phyloP scores from a whole-genome alignment of 1,284 basidiomycete genomes.

The Irpex sp. region DNA sequence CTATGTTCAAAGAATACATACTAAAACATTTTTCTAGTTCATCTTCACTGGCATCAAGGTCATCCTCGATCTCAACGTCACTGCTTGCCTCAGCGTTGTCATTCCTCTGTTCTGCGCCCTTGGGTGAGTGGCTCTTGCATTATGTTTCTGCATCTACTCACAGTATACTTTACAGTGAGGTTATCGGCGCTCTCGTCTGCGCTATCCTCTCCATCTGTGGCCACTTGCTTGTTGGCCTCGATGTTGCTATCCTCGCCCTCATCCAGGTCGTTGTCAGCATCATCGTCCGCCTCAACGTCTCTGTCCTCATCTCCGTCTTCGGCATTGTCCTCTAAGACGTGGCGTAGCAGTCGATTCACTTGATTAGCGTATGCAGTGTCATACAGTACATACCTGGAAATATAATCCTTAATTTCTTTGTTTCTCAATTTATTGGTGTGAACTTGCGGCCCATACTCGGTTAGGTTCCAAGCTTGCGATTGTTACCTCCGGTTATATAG shows the following conservation, averaged over 20 bases:
- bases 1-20: neutral
- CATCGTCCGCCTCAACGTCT: constrained; percentile 16
- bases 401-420: neutral
- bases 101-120: constrained; percentile 26
- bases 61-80: constrained; percentile 31
- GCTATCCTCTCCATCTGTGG: constrained; percentile 15
- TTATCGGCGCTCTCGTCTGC: constrained; percentile 15
- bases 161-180: constrained; percentile 10
- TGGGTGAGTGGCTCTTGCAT: constrained; percentile 22
- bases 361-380: neutral
- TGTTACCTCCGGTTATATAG: no score
- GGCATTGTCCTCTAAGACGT: constrained; percentile 9
- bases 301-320: constrained; percentile 15
- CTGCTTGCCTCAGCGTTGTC: constrained; percentile 22
- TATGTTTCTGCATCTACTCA: neutral
- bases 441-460: no score
- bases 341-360: neutral
- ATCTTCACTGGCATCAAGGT: constrained; percentile 35
- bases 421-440: no score
- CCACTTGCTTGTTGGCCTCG: constrained; percentile 14
- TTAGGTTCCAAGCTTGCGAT: no score
- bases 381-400: constrained; percentile 1
- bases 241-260: constrained; percentile 13
- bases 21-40: constrained; percentile 14
- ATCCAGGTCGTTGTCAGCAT: constrained; percentile 10